These are phyloP conservation scores for Fraxinus nigra DNA, from an alignment of 305 asterid species.

Conservation along the genomic window DNA sequence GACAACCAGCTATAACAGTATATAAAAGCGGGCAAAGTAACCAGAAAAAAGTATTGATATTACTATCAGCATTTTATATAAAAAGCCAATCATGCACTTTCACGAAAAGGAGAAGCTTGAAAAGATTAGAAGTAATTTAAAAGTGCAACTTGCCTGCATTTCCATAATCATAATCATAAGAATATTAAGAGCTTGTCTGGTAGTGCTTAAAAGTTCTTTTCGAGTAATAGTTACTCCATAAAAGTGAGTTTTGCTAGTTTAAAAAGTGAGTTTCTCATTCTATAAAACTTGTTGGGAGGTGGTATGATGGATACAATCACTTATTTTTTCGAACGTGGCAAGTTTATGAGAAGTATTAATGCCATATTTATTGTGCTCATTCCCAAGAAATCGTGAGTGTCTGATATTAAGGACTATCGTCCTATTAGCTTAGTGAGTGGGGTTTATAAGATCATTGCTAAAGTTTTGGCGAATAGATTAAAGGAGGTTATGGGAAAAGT, in stretches of 20 bases:
- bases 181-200: not conserved
- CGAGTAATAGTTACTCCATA: not conserved
- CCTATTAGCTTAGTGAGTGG: too few species aligned
- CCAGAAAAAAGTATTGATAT: not conserved
- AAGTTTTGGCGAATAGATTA: too few species aligned
- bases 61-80: not conserved
- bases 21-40: not conserved
- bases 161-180: not conserved
- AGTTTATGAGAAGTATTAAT: too few species aligned
- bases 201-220: not conserved
- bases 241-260: not conserved
- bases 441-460: too few species aligned
- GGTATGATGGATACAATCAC: too few species aligned
- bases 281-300: too few species aligned
- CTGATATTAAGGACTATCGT: too few species aligned
- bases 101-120: not conserved
- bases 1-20: constrained; percentile 11
- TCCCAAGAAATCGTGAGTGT: too few species aligned
- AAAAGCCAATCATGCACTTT: not conserved
- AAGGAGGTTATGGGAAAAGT: too few species aligned
- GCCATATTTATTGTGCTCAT: too few species aligned
- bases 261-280: not conserved
- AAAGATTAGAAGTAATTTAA: not conserved
- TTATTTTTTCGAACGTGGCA: too few species aligned
- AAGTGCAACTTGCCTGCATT: not conserved